phyloP scores from a whole-genome alignment of 1,284 basidiomycete genomes.

The Somion occarium region DNA sequence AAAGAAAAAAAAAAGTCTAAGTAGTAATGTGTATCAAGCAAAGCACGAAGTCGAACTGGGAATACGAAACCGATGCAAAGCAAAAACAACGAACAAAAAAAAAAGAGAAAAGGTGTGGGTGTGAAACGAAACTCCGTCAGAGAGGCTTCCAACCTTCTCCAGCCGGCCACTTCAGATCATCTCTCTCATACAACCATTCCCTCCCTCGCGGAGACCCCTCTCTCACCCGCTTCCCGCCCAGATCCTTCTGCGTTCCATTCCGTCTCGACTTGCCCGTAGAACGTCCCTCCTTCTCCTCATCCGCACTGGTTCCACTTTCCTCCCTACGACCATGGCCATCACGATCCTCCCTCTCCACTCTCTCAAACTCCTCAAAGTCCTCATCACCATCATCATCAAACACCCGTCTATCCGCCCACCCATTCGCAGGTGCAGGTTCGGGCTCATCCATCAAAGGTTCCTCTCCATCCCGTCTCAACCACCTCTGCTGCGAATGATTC shows the following conservation, averaged over 20 bases:
- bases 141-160: slow-evolving; percentile 55
- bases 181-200: slow-evolving; percentile 31
- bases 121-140: slow-evolving; percentile 9
- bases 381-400: slow-evolving; percentile 12
- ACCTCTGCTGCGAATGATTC: slow-evolving; percentile 22
- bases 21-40: no score
- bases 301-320: slow-evolving; percentile 3
- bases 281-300: slow-evolving; percentile 15
- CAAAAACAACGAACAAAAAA: background rate
- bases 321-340: background rate
- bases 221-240: slow-evolving; percentile 11
- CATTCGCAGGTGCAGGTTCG: slow-evolving; percentile 12
- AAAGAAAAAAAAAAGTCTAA: background rate
- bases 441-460: slow-evolving; percentile 23
- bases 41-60: background rate
- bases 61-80: background rate
- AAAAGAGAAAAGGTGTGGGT: background rate
- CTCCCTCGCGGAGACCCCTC: slow-evolving; percentile 13
- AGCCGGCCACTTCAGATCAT: slow-evolving; percentile 58
- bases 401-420: background rate
- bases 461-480: slow-evolving; percentile 24
- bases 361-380: slow-evolving; percentile 12
- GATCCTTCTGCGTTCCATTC: slow-evolving; percentile 15
- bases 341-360: no score
- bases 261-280: slow-evolving; percentile 20